A percentile compares a stretch with the other conserved stretches of the same genome.
Conservation (phyloP, 805 yeast genomes). For the Cyberlindnera maclurae region DNA sequence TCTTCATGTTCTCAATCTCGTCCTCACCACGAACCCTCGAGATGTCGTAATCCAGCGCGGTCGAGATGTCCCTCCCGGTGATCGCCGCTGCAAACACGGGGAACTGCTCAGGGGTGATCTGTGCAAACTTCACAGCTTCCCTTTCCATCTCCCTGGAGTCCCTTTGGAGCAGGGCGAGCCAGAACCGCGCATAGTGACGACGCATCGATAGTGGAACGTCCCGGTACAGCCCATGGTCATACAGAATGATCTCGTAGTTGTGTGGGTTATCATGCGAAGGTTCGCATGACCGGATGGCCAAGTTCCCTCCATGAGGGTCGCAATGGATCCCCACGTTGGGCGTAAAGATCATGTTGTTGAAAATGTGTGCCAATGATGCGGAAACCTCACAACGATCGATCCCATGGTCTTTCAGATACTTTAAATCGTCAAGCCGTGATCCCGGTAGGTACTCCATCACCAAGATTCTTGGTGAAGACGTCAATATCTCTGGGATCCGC, state of each 20-base stretch:
- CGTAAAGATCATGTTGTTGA: slow-evolving; percentile 92
- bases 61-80: slow-evolving; percentile 85
- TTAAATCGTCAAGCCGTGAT: slow-evolving; percentile 69
- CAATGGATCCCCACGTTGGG: slow-evolving; percentile 91
- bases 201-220: slow-evolving; percentile 72
- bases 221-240: slow-evolving; percentile 93
- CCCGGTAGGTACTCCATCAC: slow-evolving; percentile 88
- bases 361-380: slow-evolving; percentile 79
- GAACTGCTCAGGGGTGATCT: slow-evolving; percentile 69
- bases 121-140: slow-evolving; percentile 76
- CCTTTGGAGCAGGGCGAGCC: slow-evolving; percentile 81
- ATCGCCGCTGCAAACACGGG: slow-evolving; percentile 86
- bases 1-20: slow-evolving; percentile 66
- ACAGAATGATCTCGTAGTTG: slow-evolving; percentile 85
- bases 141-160: slow-evolving; percentile 58
- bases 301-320: slow-evolving; percentile 97
- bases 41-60: slow-evolving; percentile 62
- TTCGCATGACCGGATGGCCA: slow-evolving; percentile 60
- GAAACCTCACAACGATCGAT: slow-evolving; percentile 78
- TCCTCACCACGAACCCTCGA: slow-evolving; percentile 43
- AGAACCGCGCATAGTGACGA: slow-evolving; percentile 79
- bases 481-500: slow-evolving; percentile 64
- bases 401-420: slow-evolving; percentile 51
- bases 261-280: slow-evolving; percentile 34
- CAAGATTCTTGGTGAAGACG: slow-evolving; percentile 63